Evolutionary conservation across 2,329 filamentous ascomycete species (phyloP), one percentile per base, ranked within the genome.

Genomic region (Xylaria sp.): DNA sequence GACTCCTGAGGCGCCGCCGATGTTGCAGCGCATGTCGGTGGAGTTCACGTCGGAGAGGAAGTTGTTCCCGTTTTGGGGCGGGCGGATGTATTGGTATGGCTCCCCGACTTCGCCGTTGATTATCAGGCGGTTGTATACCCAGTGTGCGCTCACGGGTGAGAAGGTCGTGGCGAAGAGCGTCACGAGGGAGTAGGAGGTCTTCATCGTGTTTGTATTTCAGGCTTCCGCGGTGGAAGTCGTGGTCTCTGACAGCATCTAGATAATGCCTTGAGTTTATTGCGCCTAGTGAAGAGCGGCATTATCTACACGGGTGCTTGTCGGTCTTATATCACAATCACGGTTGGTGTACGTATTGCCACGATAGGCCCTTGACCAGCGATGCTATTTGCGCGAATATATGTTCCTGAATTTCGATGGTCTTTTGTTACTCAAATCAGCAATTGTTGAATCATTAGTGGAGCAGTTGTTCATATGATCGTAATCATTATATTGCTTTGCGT

Each of bases 21-120:
- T 43, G 63, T 75, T 74, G 55, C 72, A 75, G 18, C 68, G 71
- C 67, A 73, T 72, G 50, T 72, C 66, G 2, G 68, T 68, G 8
- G 66, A 66, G 67, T 72, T 70, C 20, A 74, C 68, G 43, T 71
- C 52, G 1, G 65, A 65, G n/a, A 75, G 61, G 46, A 71, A 72
- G 20, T 57, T 25, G 69, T 72, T 72, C 25, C 67, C 64, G 58
- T 71, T 72, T 48, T 67, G 67, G 18, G 70, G 55, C 3, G 45
- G 59, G 5, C 73, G 67, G 61, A 73, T 60, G 66, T 74, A 72
- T 53, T 75, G 63, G 63, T 64, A 72, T 7, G 68, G 69, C 46
- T 71, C 61, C 15, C 72, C 70, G 23, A 62, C 4, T 34, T 32
- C 50, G 39, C 69, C 63, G 48, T 74, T 69, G n/a, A 72, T 64